Percentiles rank a stretch among this genome's conserved stretches.
Evolutionary conservation across 495 filamentous ascomycete genomes (phyloP).

Genomic region (Symbiotaphrina buchneri): DNA sequence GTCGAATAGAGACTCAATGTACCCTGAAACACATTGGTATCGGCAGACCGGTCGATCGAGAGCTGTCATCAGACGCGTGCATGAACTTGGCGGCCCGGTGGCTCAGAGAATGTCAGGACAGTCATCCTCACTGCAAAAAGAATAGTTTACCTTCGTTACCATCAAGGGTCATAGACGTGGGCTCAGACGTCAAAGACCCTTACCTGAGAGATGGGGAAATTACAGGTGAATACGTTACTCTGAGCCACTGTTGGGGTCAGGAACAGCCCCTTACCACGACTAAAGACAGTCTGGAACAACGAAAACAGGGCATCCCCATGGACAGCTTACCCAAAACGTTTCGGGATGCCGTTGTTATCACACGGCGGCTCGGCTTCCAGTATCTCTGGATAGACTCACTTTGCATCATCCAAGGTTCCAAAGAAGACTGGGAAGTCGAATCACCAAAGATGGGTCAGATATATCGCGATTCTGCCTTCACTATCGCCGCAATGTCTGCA

Average conservation of each 20-base stretch:
- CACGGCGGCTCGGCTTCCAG: neutral
- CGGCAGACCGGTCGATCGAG: no score
- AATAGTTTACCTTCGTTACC: no score
- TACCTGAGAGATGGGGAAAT: no score
- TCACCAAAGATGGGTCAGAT: neutral
- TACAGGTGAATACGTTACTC: constrained; percentile 2
- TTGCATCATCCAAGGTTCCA: constrained; percentile 1
- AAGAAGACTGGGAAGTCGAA: neutral
- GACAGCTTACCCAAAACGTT: neutral
- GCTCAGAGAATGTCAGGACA: no score
- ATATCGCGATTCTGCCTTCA: neutral
- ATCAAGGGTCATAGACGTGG: neutral
- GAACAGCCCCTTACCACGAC: neutral
- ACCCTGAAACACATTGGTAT: no score
- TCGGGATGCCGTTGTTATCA: neutral
- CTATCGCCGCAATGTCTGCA: neutral
- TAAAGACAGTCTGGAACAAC: neutral
- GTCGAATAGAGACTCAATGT: no score
- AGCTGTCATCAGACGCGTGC: no score
- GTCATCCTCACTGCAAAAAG: no score
- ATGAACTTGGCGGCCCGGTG: no score
- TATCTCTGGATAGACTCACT: neutral
- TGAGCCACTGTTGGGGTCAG: constrained; percentile 3
- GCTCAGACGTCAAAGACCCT: no score
- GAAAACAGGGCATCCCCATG: neutral